Evolutionary conservation across 441 rosid species (phyloP).

Genomic region (Adansonia gregorii): DNA sequence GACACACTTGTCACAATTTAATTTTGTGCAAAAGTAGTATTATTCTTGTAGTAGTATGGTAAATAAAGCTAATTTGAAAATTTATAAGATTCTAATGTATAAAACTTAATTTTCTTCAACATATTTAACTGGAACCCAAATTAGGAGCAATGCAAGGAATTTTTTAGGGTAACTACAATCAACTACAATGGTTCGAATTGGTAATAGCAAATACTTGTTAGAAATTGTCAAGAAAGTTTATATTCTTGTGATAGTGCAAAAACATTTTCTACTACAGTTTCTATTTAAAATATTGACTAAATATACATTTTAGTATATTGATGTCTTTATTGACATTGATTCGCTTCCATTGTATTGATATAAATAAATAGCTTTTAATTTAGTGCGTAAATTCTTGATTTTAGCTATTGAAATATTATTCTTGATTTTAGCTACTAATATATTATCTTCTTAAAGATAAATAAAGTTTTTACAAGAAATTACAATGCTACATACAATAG

Average conservation of each 20-base stretch:
- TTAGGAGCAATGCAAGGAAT: slow-evolving; percentile 51
- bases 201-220: slow-evolving; percentile 22
- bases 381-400: no score
- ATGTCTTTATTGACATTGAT: not conserved
- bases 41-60: slow-evolving; percentile 36
- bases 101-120: slow-evolving; percentile 18
- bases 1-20: slow-evolving; percentile 56
- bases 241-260: slow-evolving; percentile 35
- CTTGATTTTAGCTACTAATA: no score
- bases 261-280: not conserved
- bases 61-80: slow-evolving; percentile 17
- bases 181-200: slow-evolving; percentile 42
- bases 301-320: not conserved
- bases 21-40: slow-evolving; percentile 43
- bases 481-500: no score
- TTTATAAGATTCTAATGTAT: slow-evolving; percentile 25
- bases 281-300: not conserved
- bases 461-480: no score
- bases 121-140: slow-evolving; percentile 49
- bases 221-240: slow-evolving; percentile 36
- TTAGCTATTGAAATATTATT: no score
- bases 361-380: not conserved
- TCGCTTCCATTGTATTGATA: not conserved
- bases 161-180: slow-evolving; percentile 43
- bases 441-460: no score